phyloP scores from a whole-genome alignment of 1,284 basidiomycete genomes.

The Rhodotorula sp. region DNA sequence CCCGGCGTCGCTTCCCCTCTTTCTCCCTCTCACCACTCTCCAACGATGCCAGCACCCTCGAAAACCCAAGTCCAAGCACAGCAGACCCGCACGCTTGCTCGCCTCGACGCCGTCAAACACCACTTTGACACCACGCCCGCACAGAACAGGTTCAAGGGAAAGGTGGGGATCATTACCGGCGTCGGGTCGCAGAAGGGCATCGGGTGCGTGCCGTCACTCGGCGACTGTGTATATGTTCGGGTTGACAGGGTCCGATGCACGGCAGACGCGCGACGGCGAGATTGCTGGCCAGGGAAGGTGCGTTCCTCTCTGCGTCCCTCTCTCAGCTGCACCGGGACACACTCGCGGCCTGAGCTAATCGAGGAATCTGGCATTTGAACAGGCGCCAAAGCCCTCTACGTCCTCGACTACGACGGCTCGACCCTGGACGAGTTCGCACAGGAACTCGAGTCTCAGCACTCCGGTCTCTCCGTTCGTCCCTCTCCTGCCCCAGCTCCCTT shows the following conservation, averaged over 20 bases:
- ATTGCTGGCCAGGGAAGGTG: slow-evolving; percentile 77
- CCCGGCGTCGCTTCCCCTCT: background rate
- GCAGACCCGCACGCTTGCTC: slow-evolving; percentile 55
- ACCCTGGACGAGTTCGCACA: slow-evolving; percentile 70
- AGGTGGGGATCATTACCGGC: slow-evolving; percentile 88
- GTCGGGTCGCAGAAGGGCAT: slow-evolving; percentile 79
- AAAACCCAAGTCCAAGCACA: slow-evolving; percentile 10
- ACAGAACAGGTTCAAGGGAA: slow-evolving; percentile 63
- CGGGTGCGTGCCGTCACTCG: slow-evolving; percentile 57
- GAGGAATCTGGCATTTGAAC: background rate
- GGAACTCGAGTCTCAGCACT: slow-evolving; percentile 65
- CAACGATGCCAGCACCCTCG: slow-evolving; percentile 8
- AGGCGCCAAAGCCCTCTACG: slow-evolving; percentile 81
- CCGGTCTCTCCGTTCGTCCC: slow-evolving; percentile 66
- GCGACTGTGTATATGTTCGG: background rate
- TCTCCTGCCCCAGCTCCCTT: background rate
- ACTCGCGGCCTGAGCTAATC: no score
- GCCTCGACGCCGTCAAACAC: slow-evolving; percentile 66
- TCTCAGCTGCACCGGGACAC: background rate
- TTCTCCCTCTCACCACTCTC: background rate
- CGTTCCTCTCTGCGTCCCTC: slow-evolving; percentile 15
- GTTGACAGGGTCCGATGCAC: slow-evolving; percentile 41
- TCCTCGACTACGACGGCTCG: slow-evolving; percentile 70
- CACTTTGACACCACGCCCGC: slow-evolving; percentile 64
- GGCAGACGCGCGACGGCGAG: slow-evolving; percentile 66